A percentile compares a stretch with the other conserved stretches of the same genome.
Conservation (phyloP, 129 eudicot species). For the Flaveria bidentis region DNA sequence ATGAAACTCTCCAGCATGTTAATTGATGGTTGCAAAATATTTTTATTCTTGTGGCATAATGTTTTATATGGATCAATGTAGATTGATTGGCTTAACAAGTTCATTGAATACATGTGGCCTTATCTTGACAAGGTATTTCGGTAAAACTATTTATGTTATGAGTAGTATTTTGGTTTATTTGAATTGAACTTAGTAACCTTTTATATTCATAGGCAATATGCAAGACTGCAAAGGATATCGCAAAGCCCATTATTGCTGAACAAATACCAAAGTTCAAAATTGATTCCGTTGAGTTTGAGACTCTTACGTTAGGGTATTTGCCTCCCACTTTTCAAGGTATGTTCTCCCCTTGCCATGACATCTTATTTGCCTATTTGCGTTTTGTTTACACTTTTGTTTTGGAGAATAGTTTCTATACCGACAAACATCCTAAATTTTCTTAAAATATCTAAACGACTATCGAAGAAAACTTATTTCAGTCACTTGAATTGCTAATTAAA, state of each 20-base stretch:
- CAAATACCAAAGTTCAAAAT: conserved; percentile 86
- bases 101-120: conserved; percentile 80
- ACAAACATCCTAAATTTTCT: background rate
- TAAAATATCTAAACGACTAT: background rate
- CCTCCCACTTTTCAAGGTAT: conserved; percentile 91
- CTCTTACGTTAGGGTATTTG: conserved; percentile 71
- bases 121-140: conserved; percentile 75
- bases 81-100: conserved; percentile 95
- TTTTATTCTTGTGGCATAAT: conserved; percentile 1
- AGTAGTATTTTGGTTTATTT: conserved; percentile 7
- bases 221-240: conserved; percentile 81
- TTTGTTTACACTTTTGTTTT: too few species aligned
- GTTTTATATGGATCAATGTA: conserved; percentile 34
- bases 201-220: conserved; percentile 68
- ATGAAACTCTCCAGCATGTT: conserved; percentile 8
- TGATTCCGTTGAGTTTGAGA: conserved; percentile 68
- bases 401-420: too few species aligned
- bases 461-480: background rate
- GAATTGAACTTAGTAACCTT: background rate
- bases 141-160: background rate
- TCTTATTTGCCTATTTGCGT: too few species aligned
- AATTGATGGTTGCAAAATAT: background rate
- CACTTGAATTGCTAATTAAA: background rate
- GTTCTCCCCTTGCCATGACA: background rate
- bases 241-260: conserved; percentile 80